phyloP scores from a whole-genome alignment of 148 eudicot genomes.

The Chenopodium formosanum region DNA sequence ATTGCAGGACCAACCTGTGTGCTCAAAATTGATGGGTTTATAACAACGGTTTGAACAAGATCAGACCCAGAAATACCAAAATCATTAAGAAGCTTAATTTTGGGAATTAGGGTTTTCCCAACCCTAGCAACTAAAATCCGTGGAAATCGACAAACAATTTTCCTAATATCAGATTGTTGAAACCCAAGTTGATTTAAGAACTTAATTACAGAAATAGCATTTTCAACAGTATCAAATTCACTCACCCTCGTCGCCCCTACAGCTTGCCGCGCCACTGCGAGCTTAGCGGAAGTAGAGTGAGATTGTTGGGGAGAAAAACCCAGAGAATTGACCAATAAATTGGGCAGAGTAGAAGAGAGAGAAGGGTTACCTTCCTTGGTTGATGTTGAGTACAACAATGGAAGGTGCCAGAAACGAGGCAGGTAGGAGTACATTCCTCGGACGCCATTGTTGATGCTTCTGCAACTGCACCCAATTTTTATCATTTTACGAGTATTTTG shows the following conservation, averaged over 20 bases:
- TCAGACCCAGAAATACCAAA: constrained; percentile 28
- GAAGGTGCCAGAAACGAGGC: neutral
- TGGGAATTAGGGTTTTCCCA: constrained; percentile 38
- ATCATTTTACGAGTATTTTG: too few species aligned
- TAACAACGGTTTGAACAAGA: neutral
- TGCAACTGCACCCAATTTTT: neutral
- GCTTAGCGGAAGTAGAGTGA: constrained; percentile 17
- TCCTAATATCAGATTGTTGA: constrained; percentile 27
- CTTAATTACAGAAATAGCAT: constrained; percentile 29
- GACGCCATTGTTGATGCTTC: neutral
- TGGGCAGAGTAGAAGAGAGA: neutral
- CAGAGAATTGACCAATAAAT: neutral
- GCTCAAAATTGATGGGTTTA: neutral
- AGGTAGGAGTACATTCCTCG: neutral
- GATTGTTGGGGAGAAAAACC: constrained; percentile 35
- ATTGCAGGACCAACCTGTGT: neutral
- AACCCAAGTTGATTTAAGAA: constrained; percentile 29
- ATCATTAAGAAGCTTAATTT: constrained; percentile 27
- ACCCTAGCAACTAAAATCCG: constrained; percentile 22
- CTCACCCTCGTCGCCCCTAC: neutral
- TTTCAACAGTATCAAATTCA: constrained; percentile 24
- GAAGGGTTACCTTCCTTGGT: neutral
- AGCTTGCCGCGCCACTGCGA: neutral
- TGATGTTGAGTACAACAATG: neutral
- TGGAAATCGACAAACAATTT: constrained; percentile 21